Evolutionary conservation across 148 eudicot species (phyloP), one percentile per base, ranked within the genome.

Genomic region (Cornus florida): DNA sequence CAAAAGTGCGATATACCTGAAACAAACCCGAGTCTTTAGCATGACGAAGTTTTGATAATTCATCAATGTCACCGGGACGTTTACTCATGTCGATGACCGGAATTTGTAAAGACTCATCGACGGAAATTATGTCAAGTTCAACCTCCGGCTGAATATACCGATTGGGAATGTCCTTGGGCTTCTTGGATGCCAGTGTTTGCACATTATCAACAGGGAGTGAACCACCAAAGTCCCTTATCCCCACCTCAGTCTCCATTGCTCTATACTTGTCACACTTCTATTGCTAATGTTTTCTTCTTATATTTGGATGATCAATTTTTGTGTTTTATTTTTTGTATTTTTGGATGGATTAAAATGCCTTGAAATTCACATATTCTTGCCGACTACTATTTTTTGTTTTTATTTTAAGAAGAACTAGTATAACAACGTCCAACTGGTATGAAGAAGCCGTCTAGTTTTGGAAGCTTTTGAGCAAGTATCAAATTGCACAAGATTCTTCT

Each of bases 191-290:
- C 76, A 86, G 79, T 53, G 59, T 23, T 24, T 82, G 85, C 24
- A 86, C 81, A 71, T 86, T 80, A 41, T 82, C 79, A 39, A 86
- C 83, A 32, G 83, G 81, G 39, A 86, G 68, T 3, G 79, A 80
- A 41, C 86, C 86, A 24, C 86, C 86, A 2, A 23, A 76, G 5
- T 68, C 75, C 7, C 9, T 38, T 41, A 24, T 43, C 39, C 67
- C 5, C 23, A 53, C 56, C 66, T 12, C 77, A 19, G 12, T 12
- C 17, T 62, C n/a, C 64, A 12, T 57, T 57, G 64, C 19, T 57
- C 20, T 16, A 12, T 1, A 57, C 64, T 57, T 14, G 14, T 17
- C 64, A 57, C 64, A 12, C 17, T 13, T 57, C 28, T 28, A 28
- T 28, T 35, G 5, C 38, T 48, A 28, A 28, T 28, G 28, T 28